phyloP scores from a whole-genome alignment of 805 yeast species.

The Nakazawaea populi region DNA sequence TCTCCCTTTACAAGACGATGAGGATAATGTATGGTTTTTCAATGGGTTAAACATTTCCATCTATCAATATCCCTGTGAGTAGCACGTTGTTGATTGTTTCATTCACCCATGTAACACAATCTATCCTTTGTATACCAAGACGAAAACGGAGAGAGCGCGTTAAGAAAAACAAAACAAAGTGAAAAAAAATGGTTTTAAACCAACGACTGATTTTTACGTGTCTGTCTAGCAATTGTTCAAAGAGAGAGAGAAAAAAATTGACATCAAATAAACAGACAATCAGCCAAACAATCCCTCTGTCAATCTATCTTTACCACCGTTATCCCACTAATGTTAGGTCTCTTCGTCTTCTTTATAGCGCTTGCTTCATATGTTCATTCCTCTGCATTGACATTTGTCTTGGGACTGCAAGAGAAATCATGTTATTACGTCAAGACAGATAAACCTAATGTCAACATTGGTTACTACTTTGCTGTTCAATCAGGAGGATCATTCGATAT shows the following conservation, averaged over 20 bases:
- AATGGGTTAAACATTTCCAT: too few relatives aligned
- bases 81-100: not conserved
- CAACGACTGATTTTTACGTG: not conserved
- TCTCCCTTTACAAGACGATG: too few relatives aligned
- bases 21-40: too few relatives aligned
- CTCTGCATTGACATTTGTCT: constrained; percentile 64
- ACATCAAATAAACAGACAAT: too few relatives aligned
- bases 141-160: not conserved
- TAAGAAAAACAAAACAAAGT: not conserved
- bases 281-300: too few relatives aligned
- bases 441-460: constrained; percentile 51
- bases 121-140: not conserved
- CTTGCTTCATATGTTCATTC: constrained; percentile 27
- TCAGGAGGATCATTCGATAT: constrained; percentile 77
- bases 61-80: too few relatives aligned
- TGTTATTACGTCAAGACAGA: constrained; percentile 71
- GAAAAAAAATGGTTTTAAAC: not conserved
- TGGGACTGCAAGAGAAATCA: constrained; percentile 68
- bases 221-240: not conserved
- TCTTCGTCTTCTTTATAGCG: not conserved
- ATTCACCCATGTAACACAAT: not conserved
- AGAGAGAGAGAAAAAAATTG: not conserved
- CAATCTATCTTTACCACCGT: too few relatives aligned
- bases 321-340: not conserved
- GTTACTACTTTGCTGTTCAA: constrained; percentile 80